A percentile compares a stretch with the other conserved stretches of the same genome.
Conservation (phyloP, 208 protist species). For the Porcisia hertigi region DNA sequence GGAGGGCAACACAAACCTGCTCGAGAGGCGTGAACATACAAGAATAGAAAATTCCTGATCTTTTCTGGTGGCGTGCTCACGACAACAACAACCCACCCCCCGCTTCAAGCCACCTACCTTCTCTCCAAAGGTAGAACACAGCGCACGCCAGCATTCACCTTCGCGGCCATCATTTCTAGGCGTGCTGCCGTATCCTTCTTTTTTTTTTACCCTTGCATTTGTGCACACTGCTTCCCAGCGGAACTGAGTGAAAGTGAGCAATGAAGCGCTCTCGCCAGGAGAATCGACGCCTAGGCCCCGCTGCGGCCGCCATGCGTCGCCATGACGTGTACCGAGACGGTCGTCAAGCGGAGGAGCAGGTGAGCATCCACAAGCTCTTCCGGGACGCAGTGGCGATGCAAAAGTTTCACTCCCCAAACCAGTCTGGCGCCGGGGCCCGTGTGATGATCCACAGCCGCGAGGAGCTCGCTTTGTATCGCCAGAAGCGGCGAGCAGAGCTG, state of each 20-base stretch:
- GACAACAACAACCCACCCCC: neutral
- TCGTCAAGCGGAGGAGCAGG: slow-evolving; percentile 84
- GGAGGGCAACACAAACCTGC: neutral
- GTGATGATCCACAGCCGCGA: slow-evolving; percentile 96
- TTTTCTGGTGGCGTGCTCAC: neutral
- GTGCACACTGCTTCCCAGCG: neutral
- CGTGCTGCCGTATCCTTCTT: neutral
- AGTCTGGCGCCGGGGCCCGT: slow-evolving; percentile 58
- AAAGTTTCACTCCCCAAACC: slow-evolving; percentile 56
- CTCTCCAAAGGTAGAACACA: no score
- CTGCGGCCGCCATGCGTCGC: slow-evolving; percentile 71
- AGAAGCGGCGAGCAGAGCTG: slow-evolving; percentile 94
- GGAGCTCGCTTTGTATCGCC: slow-evolving; percentile 94
- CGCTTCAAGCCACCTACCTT: neutral
- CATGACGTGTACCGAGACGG: slow-evolving; percentile 71
- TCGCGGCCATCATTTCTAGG: neutral
- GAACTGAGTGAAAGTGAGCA: neutral
- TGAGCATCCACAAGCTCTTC: slow-evolving; percentile 98
- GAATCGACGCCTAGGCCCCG: slow-evolving; percentile 60
- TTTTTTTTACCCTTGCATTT: neutral
- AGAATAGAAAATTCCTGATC: neutral
- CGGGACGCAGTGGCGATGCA: slow-evolving; percentile 96
- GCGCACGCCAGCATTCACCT: neutral
- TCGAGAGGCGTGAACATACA: neutral
- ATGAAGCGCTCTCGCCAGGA: slow-evolving; percentile 68